Evolutionary conservation across 2,329 filamentous ascomycete species (phyloP).

Genomic region (Trichophyton verrucosum): DNA sequence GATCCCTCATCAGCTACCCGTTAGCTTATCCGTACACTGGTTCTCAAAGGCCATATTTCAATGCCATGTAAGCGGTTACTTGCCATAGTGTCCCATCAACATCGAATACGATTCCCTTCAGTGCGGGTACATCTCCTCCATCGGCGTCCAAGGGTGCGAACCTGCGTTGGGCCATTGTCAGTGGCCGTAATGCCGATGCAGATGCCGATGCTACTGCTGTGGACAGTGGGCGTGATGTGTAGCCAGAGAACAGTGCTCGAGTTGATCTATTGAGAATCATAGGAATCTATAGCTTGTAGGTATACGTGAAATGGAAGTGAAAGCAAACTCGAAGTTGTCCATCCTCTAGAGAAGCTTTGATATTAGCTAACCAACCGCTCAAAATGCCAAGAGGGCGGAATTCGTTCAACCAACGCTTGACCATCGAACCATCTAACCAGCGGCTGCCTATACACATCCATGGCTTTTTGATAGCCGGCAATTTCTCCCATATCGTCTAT

Average conservation of each 20-base stretch:
- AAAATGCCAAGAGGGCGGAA: no score
- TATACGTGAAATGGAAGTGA: not conserved
- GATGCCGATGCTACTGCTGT: not conserved
- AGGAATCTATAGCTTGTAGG: not conserved
- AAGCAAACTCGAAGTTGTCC: not conserved
- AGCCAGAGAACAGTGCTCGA: not conserved
- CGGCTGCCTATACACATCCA: no score
- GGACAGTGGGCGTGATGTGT: not conserved
- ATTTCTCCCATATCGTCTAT: no score
- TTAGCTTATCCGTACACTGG: not conserved
- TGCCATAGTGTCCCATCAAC: constrained; percentile 91
- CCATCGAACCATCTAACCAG: no score
- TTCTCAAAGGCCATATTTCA: not conserved
- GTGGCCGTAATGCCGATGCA: constrained; percentile 9
- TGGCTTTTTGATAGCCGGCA: no score
- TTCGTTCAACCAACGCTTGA: no score
- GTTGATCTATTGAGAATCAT: not conserved
- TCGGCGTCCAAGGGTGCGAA: constrained; percentile 40
- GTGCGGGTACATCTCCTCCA: constrained; percentile 26
- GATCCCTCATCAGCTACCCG: not conserved
- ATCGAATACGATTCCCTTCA: constrained; percentile 66
- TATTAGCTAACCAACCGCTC: no score
- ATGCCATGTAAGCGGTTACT: constrained; percentile 20
- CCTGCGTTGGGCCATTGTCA: constrained; percentile 22
- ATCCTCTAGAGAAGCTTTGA: not conserved